Evolutionary conservation across 202 grass and related monocot species (phyloP), one percentile per base, ranked within the genome.

Genomic region (Hordeum pubiflorum): DNA sequence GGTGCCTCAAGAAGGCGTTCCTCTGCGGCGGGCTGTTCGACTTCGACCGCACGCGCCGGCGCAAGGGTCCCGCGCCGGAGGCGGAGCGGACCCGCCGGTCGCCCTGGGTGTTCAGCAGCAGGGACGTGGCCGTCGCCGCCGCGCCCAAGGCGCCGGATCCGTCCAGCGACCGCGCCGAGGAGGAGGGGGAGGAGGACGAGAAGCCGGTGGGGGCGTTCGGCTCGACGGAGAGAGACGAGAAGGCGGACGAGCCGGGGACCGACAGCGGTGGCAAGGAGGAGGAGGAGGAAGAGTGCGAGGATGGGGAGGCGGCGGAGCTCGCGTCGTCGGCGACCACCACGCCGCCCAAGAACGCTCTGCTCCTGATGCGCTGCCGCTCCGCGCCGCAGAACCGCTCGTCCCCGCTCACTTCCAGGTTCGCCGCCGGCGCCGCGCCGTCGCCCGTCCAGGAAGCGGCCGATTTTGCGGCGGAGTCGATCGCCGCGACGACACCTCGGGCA

Each of bases 321-420:
- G 86, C 85, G 72, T 87, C 92, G 23, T 87, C 90, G 4, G 79
- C 76, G 6, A 86, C 88, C 41, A 75, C 90, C 27, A 88, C 89
- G 33, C 96, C 96, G 39, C 96, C 96, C 3, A 98, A 93, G 81
- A 98, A 95, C 76, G 96, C 96, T 17, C 96, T 98, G 26, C 76
- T 98, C 31, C 85, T 98, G 9, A 98, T 98, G 96, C 85, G 96
- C 34, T 93, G 96, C 85, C 92, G 96, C 7, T 98, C 96, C 3
- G 92, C 90, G n/a, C 92, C 95, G 73, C 92, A 94, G 83, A 94
- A 98, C 83, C 90, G 89, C 72, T 83, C 83, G 38, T 89, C 84
- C 4, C 63, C 86, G 52, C 91, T 94, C 20, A 88, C 81, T 0
- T 60, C 78, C 44, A 57, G 92, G 50, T 94, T 95, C 82, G 72